Evolutionary conservation across 257 asterid genomes (phyloP), one percentile per base, ranked within the genome.

Genomic region (Salvia rosmarinus): DNA sequence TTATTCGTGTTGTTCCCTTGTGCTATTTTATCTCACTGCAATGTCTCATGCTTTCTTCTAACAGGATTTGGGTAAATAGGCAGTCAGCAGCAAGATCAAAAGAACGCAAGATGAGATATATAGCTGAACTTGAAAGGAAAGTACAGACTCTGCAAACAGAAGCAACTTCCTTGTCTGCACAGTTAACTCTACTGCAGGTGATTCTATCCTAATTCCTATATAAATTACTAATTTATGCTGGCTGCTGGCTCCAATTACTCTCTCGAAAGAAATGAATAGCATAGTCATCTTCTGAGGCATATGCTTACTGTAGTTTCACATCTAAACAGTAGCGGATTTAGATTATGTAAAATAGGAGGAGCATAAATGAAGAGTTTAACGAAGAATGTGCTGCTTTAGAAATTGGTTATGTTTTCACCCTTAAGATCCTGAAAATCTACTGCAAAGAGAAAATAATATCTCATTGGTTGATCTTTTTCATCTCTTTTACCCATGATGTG

Each of bases 81-180:
- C 99, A 95, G 81, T 95, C 99, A 20, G 99, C 99, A 44, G 97
- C 98, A 28, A 86, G 99, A 82, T 95, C 99, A 65, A 91, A 95
- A 82, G 99, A 95, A 78, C 84, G 99, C 77, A 95, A 95, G 77
- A 91, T 95, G 97, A 90, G 99, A 66, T 95, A 95, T 80, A 95
- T 95, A 72, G 89, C 90, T 30, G 99, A 95, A 82, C 98, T 95
- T 78, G 99, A 95, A 83, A 89, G 98, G 83, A 91, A 95, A 81
- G 96, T 95, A 70, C 98, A 89, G 78, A 84, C 96, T 44, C 78
- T 94, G 80, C 99, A 94, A 86, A 91, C 96, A 1, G 99, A 95
- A 87, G 90, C 98, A 32, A 95, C 99, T 80, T 81, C 99, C 67
- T 85, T 91, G 82, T 88, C 96, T 64, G 96, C 97, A 3, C 99